These are phyloP conservation scores for Hymenoscyphus occultus DNA, from an alignment of 2,329 filamentous ascomycete species.

Conservation along the genomic window DNA sequence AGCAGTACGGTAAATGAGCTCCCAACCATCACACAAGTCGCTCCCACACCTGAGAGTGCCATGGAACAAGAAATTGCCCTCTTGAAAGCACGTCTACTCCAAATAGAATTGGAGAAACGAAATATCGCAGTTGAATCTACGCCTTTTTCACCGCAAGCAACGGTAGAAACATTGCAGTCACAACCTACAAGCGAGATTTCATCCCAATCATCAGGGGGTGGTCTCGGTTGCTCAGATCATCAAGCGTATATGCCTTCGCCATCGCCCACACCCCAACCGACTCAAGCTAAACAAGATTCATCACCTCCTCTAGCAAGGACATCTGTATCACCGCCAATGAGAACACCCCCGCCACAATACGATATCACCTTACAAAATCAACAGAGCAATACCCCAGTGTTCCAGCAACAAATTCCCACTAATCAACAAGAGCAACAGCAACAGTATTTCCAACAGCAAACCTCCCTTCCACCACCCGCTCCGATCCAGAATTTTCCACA, in stretches of 20 bases:
- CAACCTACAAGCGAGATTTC: not conserved
- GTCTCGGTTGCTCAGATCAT: constrained; percentile 9
- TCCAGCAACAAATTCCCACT: not conserved
- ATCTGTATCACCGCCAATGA: not conserved
- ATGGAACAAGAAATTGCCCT: constrained; percentile 30
- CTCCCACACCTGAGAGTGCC: constrained; percentile 13
- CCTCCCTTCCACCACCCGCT: not conserved
- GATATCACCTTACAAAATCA: not conserved
- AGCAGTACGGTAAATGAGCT: not conserved
- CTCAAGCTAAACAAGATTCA: not conserved
- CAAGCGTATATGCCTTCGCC: constrained; percentile 4
- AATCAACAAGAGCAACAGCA: not conserved
- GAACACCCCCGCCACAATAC: constrained; percentile 7
- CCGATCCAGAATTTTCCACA: not conserved
- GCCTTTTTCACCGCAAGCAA: not conserved
- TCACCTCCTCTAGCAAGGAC: not conserved
- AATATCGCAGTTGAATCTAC: not conserved
- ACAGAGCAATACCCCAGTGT: not conserved
- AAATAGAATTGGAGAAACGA: constrained; percentile 32
- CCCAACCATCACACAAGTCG: constrained; percentile 1
- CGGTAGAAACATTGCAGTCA: not conserved
- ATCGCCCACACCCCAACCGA: not conserved
- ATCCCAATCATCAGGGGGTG: not conserved
- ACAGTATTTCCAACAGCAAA: not conserved
- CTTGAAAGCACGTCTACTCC: constrained; percentile 28